Evolutionary conservation across 1,284 basidiomycete species (phyloP), one percentile per base, ranked within the genome.

Genomic region (Termitomyces sp.): DNA sequence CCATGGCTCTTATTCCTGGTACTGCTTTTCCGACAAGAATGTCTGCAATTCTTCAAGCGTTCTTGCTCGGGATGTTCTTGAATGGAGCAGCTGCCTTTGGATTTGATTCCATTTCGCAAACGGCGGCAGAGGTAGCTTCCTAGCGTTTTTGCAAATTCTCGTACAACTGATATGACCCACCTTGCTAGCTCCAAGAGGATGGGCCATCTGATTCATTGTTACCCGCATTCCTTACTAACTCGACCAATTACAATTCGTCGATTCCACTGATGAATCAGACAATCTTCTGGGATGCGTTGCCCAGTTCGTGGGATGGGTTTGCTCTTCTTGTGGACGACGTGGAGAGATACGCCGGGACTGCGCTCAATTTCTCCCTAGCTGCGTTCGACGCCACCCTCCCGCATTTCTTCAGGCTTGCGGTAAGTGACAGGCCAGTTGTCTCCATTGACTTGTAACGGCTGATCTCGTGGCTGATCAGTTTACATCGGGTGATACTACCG

Each of bases 261-360:
- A 73, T 83, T 26, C 72, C 82, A 5, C 67, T 86, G 12, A 62
- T 64, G 2, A 79, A 85, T 58, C 83, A 86, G 61, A 79, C 75
- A 0, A 76, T 91, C 1, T 70, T 69, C 2, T 94, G 92, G 92
- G 73, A 73, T 41, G 61, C 70, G 0, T 74, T 90, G n/a, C 68
- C 78, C 0, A 67, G 73, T 9, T 76, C 74, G n/a, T 93, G 86
- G 87, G 83, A 88, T 63, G 86, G 86, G 0, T 93, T 91, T 64
- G 73, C 83, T 0, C 76, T 95, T 36, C 76, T 95, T 8, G 80
- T 95, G 7, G 90, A 95, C 65, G 93, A 94, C 62, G 92, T 95
- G 0, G 81, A 92, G 65, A 78, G 87, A 55, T 92, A 87, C 65
- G 67, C 75, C 17, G 90, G 92, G 4, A 65, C 72, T 2, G 82